Conservation (phyloP, 2,329 filamentous ascomycete genomes). For the Knoxdaviesia proteae region DNA sequence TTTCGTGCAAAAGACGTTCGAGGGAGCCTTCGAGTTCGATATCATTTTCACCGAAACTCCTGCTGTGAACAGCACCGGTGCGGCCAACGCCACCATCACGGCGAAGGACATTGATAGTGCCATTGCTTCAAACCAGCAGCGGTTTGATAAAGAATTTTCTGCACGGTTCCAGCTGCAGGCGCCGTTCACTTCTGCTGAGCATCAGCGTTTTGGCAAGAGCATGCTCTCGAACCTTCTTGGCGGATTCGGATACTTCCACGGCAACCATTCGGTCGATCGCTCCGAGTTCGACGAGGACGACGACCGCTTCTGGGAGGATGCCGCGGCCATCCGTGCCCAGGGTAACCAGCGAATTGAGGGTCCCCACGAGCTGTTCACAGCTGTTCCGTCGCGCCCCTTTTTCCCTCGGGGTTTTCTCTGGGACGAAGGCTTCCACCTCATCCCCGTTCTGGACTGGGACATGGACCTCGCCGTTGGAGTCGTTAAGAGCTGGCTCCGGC, state of each 20-base stretch:
- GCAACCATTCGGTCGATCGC: slow-evolving; percentile 70
- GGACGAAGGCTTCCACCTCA: slow-evolving; percentile 93
- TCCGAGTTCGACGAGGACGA: slow-evolving; percentile 93
- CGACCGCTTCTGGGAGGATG: slow-evolving; percentile 88
- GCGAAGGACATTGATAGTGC: slow-evolving; percentile 47
- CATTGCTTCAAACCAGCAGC: slow-evolving; percentile 43
- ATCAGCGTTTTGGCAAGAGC: slow-evolving; percentile 61
- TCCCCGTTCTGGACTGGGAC: slow-evolving; percentile 88
- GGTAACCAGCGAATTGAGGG: slow-evolving; percentile 53
- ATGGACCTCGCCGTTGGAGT: slow-evolving; percentile 73
- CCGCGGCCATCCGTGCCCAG: slow-evolving; percentile 55
- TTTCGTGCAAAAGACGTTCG: slow-evolving; percentile 75
- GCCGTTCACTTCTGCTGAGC: slow-evolving; percentile 55
- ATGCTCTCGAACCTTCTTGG: slow-evolving; percentile 90
- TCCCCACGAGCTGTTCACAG: slow-evolving; percentile 75
- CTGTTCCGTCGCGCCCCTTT: slow-evolving; percentile 80
- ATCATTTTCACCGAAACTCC: slow-evolving; percentile 39
- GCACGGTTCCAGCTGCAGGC: slow-evolving; percentile 43
- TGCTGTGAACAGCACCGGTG: slow-evolving; percentile 38
- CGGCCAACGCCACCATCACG: slow-evolving; percentile 32
- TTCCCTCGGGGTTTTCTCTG: slow-evolving; percentile 93
- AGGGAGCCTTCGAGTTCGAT: slow-evolving; percentile 83
- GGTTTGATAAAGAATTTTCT: slow-evolving; percentile 42
- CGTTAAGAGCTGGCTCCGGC: slow-evolving; percentile 82
- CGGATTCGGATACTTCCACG: slow-evolving; percentile 89